Evolutionary conservation across 345 rosid genomes (phyloP), one percentile per base, ranked within the genome.

Genomic region (Raphanus sativus): DNA sequence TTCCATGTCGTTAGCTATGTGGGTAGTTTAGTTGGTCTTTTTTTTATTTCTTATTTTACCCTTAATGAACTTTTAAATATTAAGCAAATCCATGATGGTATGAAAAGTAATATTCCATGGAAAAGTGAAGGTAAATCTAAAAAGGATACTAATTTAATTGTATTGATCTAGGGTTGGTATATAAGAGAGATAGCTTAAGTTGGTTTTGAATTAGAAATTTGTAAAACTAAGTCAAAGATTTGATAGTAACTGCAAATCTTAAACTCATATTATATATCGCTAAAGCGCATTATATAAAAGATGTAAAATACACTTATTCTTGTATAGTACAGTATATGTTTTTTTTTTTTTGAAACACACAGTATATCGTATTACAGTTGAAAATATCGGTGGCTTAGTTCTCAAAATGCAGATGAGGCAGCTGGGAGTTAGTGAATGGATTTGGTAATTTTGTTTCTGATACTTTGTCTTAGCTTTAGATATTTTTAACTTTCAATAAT

Each of bases 371-470:
- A 58, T 58, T 4, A 24, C 11, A 24, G 15, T 25, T 30, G 42
- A 62, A 30, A 16, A 62, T 63, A 3, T 63, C 5, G 50, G 50
- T 33, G 32, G 50, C 63, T 55, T 55, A 21, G 6, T 17, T 33
- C 21, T 69, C 64, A 55, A 21, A 55, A 7, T 34, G 62, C 72
- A 55, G 48, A 69, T 17, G 56, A 42, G 67, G 70, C 70, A 45
- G 70, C 24, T 67, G 52, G 12, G 63, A 16, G 29, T 68, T 54
- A 54, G 73, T 17, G 45, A 32, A 50, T 52, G 26, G 29, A 68
- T 52, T 52, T 16, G 29, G 17, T n/a, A n/a, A n/a, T 11, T 52
- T 9, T 42, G 1, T 62, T 8, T 55, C 12, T 62, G 25, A 62
- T 16, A 9, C 42, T 30, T 30, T 62, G 8, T 62, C 3, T 61